Evolutionary conservation across 805 yeast species (phyloP).

Genomic region (Candida piceae): DNA sequence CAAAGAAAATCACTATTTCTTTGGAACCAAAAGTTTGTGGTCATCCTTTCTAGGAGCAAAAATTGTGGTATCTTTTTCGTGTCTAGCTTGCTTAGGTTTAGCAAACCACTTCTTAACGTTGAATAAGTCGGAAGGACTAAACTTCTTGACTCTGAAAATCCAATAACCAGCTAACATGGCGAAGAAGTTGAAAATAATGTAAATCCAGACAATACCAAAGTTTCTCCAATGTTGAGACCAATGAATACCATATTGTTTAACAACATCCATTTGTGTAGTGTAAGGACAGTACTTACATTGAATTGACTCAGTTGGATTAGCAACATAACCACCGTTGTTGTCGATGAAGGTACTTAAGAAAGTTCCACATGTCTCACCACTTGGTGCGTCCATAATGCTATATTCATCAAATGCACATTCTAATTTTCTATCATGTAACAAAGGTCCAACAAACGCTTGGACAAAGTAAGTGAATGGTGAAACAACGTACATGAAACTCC

Average conservation of each 20-base stretch:
- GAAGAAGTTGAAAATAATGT: constrained; percentile 45
- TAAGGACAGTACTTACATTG: constrained; percentile 47
- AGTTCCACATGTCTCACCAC: constrained; percentile 59
- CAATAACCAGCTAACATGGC: constrained; percentile 37
- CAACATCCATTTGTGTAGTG: constrained; percentile 39
- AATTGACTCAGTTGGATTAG: constrained; percentile 42
- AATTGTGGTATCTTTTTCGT: constrained; percentile 41
- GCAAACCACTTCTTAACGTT: constrained; percentile 36
- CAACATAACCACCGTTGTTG: constrained; percentile 49
- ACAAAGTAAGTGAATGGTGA: constrained; percentile 70
- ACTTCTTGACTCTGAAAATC: constrained; percentile 31
- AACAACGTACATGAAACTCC: constrained; percentile 74
- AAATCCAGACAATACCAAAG: constrained; percentile 57
- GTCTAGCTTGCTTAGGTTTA: constrained; percentile 41
- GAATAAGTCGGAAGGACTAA: constrained; percentile 31
- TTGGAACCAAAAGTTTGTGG: constrained; percentile 28
- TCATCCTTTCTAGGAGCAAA: constrained; percentile 37
- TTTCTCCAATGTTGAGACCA: constrained; percentile 59
- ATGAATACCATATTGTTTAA: constrained; percentile 38
- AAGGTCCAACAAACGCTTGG: constrained; percentile 47
- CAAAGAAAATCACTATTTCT: constrained; percentile 6
- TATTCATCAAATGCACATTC: constrained; percentile 45
- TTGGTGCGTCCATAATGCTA: constrained; percentile 48
- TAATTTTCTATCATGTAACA: constrained; percentile 46
- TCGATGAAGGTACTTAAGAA: constrained; percentile 42